These are phyloP conservation scores for Chaetomium cochliodes DNA, from an alignment of 495 filamentous ascomycete species.

Conservation along the genomic window DNA sequence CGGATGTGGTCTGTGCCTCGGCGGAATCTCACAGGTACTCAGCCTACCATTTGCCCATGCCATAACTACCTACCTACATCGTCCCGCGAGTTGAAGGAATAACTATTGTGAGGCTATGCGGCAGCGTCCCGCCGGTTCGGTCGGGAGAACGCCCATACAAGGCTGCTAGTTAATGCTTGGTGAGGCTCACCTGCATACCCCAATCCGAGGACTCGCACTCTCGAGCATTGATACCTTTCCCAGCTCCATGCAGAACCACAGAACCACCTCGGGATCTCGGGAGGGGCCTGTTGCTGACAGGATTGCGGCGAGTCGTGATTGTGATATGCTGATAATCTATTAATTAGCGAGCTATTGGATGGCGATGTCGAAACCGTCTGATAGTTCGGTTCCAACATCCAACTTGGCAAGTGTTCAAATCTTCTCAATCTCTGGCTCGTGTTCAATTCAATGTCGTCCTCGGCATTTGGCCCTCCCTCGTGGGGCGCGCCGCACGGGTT, in stretches of 20 bases:
- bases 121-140: neutral
- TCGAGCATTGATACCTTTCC: neutral
- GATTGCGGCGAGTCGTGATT: neutral
- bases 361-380: constrained; percentile 4
- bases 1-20: constrained; percentile 2
- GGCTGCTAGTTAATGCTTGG: neutral
- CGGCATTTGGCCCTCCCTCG: constrained; percentile 14
- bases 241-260: neutral
- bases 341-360: constrained; percentile 10
- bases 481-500: constrained; percentile 4
- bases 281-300: neutral
- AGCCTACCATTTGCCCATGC: neutral
- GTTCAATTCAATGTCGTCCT: constrained; percentile 1
- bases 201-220: neutral
- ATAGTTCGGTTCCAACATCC: neutral
- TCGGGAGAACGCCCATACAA: neutral
- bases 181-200: neutral
- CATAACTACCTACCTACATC: neutral
- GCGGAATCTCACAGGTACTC: neutral
- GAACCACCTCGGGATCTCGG: neutral
- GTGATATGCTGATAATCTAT: neutral
- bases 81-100: neutral
- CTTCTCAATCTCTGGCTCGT: constrained; percentile 5
- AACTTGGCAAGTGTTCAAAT: neutral
- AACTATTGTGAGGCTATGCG: constrained; percentile 2